Percentiles rank a stretch among this genome's conserved stretches.
phyloP scores from a whole-genome alignment of 768 basidiomycete genomes.

The Russula brevipes region DNA sequence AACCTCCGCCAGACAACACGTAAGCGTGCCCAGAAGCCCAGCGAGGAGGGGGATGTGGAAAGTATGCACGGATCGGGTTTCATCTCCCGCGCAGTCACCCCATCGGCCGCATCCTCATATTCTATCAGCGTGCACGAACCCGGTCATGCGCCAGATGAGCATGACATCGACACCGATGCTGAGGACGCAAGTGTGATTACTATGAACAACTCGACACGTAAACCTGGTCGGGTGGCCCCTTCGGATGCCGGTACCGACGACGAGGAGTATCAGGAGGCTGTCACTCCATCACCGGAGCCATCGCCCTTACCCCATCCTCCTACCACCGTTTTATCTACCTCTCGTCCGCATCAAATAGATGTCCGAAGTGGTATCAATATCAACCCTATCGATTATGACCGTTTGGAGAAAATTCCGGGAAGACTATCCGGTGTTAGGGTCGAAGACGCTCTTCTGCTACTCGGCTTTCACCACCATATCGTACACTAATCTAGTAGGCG shows the following conservation, averaged over 20 bases:
- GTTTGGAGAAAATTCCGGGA: constrained; percentile 41
- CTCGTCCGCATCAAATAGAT: constrained; percentile 27
- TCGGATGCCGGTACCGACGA: constrained; percentile 32
- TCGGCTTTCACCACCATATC: constrained; percentile 68
- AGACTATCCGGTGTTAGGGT: constrained; percentile 51
- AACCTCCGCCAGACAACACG: constrained; percentile 79
- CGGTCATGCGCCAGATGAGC: constrained; percentile 31
- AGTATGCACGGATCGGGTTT: constrained; percentile 36
- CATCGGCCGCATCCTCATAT: constrained; percentile 46
- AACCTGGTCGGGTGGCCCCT: constrained; percentile 15
- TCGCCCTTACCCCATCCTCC: constrained; percentile 34
- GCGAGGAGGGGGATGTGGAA: constrained; percentile 40
- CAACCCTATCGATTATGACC: constrained; percentile 41
- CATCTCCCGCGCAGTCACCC: constrained; percentile 51
- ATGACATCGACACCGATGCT: constrained; percentile 50
- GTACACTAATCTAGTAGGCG: constrained; percentile 42
- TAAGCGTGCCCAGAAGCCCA: constrained; percentile 55
- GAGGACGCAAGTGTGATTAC: constrained; percentile 9
- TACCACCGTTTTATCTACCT: constrained; percentile 25
- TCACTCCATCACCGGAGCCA: constrained; percentile 62
- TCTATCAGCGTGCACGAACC: constrained; percentile 41
- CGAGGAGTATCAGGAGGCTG: constrained; percentile 68
- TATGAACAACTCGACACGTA: constrained; percentile 5
- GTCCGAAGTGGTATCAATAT: constrained; percentile 33
- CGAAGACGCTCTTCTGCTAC: constrained; percentile 68